A percentile compares a stretch with the other conserved stretches of the same genome.
These are phyloP conservation scores for Agaricus blazei DNA, from an alignment of 768 basidiomycete species.

Conservation along the genomic window DNA sequence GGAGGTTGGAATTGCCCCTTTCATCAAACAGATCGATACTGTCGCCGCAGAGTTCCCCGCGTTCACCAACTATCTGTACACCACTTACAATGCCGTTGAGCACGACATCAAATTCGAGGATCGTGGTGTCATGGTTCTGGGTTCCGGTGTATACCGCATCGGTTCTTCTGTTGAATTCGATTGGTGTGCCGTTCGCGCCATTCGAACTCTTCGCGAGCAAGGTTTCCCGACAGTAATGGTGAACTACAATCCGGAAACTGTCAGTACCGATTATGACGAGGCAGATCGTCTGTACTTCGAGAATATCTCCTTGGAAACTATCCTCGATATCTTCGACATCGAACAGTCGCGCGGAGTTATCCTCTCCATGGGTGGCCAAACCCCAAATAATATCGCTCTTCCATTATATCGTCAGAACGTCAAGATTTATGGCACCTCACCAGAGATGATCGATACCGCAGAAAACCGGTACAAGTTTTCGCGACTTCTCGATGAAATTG, in stretches of 20 bases:
- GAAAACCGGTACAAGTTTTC: constrained; percentile 99
- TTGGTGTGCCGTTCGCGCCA: constrained; percentile 98
- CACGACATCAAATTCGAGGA: constrained; percentile 90
- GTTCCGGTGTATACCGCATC: constrained; percentile 97
- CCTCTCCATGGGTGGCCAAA: constrained; percentile 97
- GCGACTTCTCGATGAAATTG: constrained; percentile 93
- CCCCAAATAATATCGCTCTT: constrained; percentile 97
- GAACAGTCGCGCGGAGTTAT: constrained; percentile 90
- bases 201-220: constrained; percentile 91
- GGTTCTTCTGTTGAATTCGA: constrained; percentile 99
- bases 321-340: constrained; percentile 93
- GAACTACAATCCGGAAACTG: constrained; percentile 99
- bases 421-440: constrained; percentile 97
- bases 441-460: constrained; percentile 99
- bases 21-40: constrained; percentile 98
- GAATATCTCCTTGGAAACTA: constrained; percentile 94
- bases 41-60: constrained; percentile 99
- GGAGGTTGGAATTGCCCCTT: constrained; percentile 78
- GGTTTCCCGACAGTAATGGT: constrained; percentile 97
- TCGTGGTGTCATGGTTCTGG: constrained; percentile 93
- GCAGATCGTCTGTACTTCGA: constrained; percentile 98
- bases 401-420: constrained; percentile 96
- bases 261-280: constrained; percentile 98
- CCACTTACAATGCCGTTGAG: constrained; percentile 94
- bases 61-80: constrained; percentile 98